Conservation (phyloP, 768 basidiomycete genomes). For the Tephrocybe sp. region DNA sequence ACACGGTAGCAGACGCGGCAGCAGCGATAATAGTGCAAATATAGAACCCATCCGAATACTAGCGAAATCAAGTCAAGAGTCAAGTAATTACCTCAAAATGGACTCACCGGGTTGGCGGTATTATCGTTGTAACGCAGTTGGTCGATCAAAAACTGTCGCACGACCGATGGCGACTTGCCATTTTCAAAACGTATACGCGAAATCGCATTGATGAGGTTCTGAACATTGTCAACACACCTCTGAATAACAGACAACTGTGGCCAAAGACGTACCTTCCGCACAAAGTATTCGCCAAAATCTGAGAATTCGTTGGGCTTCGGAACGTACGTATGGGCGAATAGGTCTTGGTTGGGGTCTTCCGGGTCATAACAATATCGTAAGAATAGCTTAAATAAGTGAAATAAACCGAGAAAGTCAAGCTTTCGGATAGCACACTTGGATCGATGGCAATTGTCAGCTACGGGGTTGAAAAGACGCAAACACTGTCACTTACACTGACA, state of each 20-base stretch:
- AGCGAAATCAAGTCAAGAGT: constrained; percentile 1
- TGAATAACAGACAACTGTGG: constrained; percentile 1
- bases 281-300: constrained; percentile 90
- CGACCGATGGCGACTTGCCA: constrained; percentile 82
- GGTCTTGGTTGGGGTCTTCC: constrained; percentile 75
- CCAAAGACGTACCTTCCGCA: constrained; percentile 78
- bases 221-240: constrained; percentile 3
- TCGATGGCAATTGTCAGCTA: constrained; percentile 10
- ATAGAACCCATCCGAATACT: constrained; percentile 93
- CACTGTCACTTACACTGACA: constrained; percentile 57
- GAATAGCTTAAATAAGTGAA: constrained; percentile 95
- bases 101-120: constrained; percentile 78
- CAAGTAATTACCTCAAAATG: background rate
- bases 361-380: constrained; percentile 89
- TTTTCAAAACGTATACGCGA: constrained; percentile 85
- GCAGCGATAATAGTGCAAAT: constrained; percentile 84
- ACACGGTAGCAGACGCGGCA: constrained; percentile 77
- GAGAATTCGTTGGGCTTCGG: constrained; percentile 95
- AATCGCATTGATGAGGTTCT: constrained; percentile 82
- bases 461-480: background rate
- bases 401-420: constrained; percentile 87
- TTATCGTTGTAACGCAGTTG: constrained; percentile 96
- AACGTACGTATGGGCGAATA: constrained; percentile 87
- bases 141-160: constrained; percentile 87
- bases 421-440: constrained; percentile 81